Evolutionary conservation across 352 stramenopile genomes (phyloP).

Genomic region (Globisporangium uncinulatum): DNA sequence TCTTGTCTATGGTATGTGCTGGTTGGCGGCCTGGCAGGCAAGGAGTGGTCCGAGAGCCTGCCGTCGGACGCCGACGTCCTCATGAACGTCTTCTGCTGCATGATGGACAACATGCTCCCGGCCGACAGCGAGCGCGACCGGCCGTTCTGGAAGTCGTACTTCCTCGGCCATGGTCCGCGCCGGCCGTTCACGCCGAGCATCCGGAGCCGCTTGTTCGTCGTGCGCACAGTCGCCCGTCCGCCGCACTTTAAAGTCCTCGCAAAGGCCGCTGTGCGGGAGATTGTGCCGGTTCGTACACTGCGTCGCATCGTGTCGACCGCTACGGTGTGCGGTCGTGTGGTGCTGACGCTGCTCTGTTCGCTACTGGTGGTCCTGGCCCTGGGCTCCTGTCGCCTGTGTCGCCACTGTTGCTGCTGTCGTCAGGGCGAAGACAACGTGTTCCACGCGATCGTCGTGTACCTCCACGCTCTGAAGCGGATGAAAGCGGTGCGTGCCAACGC

Average conservation of each 20-base stretch:
- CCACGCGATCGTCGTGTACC: constrained; percentile 78
- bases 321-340: not conserved
- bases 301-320: not conserved
- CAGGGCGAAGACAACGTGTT: constrained; percentile 84
- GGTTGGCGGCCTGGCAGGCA: constrained; percentile 24
- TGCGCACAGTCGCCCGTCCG: constrained; percentile 65
- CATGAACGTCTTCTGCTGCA: constrained; percentile 86
- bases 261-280: constrained; percentile 70
- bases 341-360: too few species aligned
- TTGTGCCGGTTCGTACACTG: constrained; percentile 53
- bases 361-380: not conserved
- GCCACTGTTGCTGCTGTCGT: not conserved
- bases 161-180: constrained; percentile 62
- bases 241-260: constrained; percentile 83
- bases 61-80: constrained; percentile 80
- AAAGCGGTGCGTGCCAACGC: constrained; percentile 51
- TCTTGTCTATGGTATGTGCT: not conserved
- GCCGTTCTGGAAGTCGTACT: constrained; percentile 82
- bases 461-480: constrained; percentile 81
- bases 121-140: constrained; percentile 71
- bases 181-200: constrained; percentile 68
- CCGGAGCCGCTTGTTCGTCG: constrained; percentile 67
- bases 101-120: constrained; percentile 85
- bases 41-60: constrained; percentile 75
- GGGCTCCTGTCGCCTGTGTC: not conserved